A percentile compares a stretch with the other conserved stretches of the same genome.
Conservation (phyloP, 2,329 filamentous ascomycete genomes). For the Xylariaceae sp. region DNA sequence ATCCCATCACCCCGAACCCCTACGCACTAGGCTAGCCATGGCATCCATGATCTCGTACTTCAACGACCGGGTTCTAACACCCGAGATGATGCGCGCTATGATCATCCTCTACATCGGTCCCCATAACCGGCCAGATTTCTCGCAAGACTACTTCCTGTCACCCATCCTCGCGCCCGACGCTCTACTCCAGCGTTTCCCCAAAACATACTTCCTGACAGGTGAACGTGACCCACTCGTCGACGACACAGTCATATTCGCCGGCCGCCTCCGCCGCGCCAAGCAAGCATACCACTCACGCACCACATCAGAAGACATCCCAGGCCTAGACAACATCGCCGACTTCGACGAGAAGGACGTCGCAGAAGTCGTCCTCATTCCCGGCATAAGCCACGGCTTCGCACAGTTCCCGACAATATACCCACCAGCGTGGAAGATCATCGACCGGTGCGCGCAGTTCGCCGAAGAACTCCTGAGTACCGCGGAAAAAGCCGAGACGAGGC, state of each 20-base stretch:
- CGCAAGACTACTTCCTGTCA: conserved; percentile 84
- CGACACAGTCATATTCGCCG: conserved; percentile 95
- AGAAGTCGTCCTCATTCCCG: conserved; percentile 81
- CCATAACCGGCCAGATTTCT: conserved; percentile 89
- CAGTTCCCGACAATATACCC: conserved; percentile 88
- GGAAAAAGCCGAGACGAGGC: conserved; percentile 39
- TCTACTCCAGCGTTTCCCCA: conserved; percentile 82
- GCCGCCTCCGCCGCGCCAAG: conserved; percentile 78
- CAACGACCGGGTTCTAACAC: conserved; percentile 89
- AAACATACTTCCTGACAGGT: conserved; percentile 89
- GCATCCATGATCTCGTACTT: conserved; percentile 98
- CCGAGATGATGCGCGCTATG: conserved; percentile 99
- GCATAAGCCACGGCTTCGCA: conserved; percentile 89
- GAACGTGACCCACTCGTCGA: conserved; percentile 95
- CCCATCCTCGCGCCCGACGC: conserved; percentile 85
- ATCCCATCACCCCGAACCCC: conserved; percentile 54
- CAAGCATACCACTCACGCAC: conserved; percentile 48
- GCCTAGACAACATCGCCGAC: conserved; percentile 44
- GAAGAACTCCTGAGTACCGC: conserved; percentile 66
- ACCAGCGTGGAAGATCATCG: conserved; percentile 85
- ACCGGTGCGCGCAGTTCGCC: conserved; percentile 78
- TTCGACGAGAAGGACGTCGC: conserved; percentile 74
- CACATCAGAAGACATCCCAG: conserved; percentile 53
- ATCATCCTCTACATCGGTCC: conserved; percentile 96
- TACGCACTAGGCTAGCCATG: conserved; percentile 86